phyloP scores from a whole-genome alignment of 805 yeast species.

The Debaryomyces castellii region DNA sequence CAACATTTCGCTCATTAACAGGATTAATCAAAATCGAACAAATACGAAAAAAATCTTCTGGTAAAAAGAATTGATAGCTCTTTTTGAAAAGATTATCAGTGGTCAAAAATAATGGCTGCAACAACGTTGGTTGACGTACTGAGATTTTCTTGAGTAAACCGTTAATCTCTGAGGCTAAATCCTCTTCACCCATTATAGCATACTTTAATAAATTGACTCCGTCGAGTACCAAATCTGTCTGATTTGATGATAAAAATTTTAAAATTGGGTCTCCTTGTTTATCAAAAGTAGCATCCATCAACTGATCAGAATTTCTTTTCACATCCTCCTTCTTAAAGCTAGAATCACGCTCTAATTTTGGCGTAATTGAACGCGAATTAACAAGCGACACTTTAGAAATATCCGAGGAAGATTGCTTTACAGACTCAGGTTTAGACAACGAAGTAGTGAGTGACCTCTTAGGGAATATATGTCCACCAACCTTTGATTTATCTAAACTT shows the following conservation, averaged over 20 bases:
- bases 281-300: constrained; percentile 12
- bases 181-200: constrained; percentile 39
- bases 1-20: constrained; percentile 18
- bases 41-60: constrained; percentile 37
- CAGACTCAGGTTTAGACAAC: neutral
- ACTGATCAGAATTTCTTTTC: neutral
- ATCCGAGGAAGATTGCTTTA: neutral
- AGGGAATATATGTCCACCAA: neutral
- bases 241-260: constrained; percentile 33
- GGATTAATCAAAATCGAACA: constrained; percentile 23
- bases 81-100: constrained; percentile 25
- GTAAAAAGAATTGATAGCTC: constrained; percentile 20
- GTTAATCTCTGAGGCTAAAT: constrained; percentile 22
- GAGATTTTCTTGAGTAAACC: constrained; percentile 26
- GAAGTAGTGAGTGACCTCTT: neutral
- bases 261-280: constrained; percentile 34
- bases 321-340: constrained; percentile 6
- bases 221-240: constrained; percentile 27
- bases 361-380: constrained; percentile 5
- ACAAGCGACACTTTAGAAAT: neutral
- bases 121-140: constrained; percentile 25
- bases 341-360: constrained; percentile 11
- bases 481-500: neutral
- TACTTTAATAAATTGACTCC: constrained; percentile 37
- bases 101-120: constrained; percentile 30